phyloP scores from a whole-genome alignment of 2,329 filamentous ascomycete species.

The Cercospora sp. region DNA sequence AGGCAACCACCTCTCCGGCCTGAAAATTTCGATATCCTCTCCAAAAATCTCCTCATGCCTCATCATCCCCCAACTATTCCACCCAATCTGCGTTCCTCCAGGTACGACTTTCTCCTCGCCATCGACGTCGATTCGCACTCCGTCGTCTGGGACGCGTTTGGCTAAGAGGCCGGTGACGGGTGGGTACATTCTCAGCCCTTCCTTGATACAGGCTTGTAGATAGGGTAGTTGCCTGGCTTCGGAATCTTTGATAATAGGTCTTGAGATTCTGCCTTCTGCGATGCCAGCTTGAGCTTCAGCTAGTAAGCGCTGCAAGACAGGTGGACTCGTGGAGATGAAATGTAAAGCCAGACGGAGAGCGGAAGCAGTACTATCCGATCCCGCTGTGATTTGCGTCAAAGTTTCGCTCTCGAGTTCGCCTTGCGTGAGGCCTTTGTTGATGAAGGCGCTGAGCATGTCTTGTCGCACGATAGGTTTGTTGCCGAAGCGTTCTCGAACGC shows the following conservation, averaged over 20 bases:
- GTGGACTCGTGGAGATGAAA: slow-evolving; percentile 53
- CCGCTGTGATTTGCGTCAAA: slow-evolving; percentile 53
- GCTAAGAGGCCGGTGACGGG: slow-evolving; percentile 43
- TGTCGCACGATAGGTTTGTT: slow-evolving; percentile 45
- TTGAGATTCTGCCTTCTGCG: slow-evolving; percentile 41
- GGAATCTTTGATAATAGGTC: slow-evolving; percentile 52
- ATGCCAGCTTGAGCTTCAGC: slow-evolving; percentile 49
- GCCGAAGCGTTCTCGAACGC: slow-evolving; percentile 50
- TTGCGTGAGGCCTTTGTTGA: slow-evolving; percentile 48
- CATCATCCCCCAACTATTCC: slow-evolving; percentile 44
- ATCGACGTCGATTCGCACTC: slow-evolving; percentile 39
- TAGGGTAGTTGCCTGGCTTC: slow-evolving; percentile 47
- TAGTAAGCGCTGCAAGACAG: slow-evolving; percentile 49
- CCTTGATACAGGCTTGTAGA: slow-evolving; percentile 50
- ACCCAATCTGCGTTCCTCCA: slow-evolving; percentile 41
- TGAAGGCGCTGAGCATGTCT: slow-evolving; percentile 58
- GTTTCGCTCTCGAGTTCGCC: slow-evolving; percentile 48
- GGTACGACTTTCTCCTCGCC: slow-evolving; percentile 41
- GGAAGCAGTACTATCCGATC: slow-evolving; percentile 60
- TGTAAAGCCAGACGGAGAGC: slow-evolving; percentile 56
- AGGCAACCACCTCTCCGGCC: slow-evolving; percentile 42
- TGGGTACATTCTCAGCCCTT: slow-evolving; percentile 50
- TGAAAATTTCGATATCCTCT: slow-evolving; percentile 40
- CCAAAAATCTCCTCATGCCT: slow-evolving; percentile 41
- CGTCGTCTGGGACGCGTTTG: slow-evolving; percentile 40